Base-by-base conservation (phyloP, 1,139 yeast genomes). In the Yamadazyma songkhlaensis region DNA sequence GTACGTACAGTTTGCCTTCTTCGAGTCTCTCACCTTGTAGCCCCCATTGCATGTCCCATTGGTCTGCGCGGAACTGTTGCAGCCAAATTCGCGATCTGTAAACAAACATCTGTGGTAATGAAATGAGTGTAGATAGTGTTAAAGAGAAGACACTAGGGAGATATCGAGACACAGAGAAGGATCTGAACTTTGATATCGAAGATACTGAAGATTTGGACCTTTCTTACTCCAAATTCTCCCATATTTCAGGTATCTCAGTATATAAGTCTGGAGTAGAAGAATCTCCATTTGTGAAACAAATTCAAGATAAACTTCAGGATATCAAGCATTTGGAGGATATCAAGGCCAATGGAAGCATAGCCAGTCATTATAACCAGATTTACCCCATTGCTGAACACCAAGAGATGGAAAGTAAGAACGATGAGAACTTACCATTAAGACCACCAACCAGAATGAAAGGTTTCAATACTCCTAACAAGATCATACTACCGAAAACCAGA, bases 191-290 rank as follows among this genome's bases (percentile, higher is more conserved):
- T 20, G 32, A 34, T 6, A 52, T 60, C 31, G 59, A 49, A 6
- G 43, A 55, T 9, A 60, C 53, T 6, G 54, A 51, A 14, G 50
- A 53, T 11, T 57, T 55, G 6, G 64, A 65, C 33, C 48, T 68
- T 20, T 64, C 72, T 6, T 67, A 60, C 43, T 67, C 72, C 35
- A 61, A 54, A 45, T 67, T 67, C 43, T 61, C 72, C 23, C 64
- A 57, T 23, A 41, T 55, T 2, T 57, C 68, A n/a, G 61, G 57
- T 3, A 47, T 52, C 2, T 50, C 62, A 17, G 25, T 38, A 8
- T 29, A 15, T 17, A 35, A 30, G 22, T 11, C 29, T 9, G 10
- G 30, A 3, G 7, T 13, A 11, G 35, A 32, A 10, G 57, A 54
- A 2, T 57, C 64, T 25, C 65, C 66, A 6, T 60, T 61, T 41